phyloP scores from a whole-genome alignment of 1,284 basidiomycete species.

The Cystobasidiaceae sp. region DNA sequence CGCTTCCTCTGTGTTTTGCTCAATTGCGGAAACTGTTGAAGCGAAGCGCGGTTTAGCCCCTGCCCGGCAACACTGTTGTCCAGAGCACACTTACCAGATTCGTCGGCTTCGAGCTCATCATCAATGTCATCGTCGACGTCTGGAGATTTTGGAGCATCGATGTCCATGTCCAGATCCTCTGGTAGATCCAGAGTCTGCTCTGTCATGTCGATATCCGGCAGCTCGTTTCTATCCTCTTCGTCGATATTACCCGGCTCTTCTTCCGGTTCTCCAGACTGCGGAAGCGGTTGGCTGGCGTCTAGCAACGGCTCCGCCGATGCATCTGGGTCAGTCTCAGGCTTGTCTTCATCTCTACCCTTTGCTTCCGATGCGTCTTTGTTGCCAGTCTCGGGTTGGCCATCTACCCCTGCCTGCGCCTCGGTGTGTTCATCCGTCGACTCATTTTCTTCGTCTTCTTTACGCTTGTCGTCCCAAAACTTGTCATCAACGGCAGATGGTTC shows the following conservation, averaged over 20 bases:
- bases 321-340: slow-evolving; percentile 39
- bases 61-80: slow-evolving; percentile 19
- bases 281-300: neutral
- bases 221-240: slow-evolving; percentile 51
- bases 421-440: neutral
- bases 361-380: neutral
- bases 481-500: slow-evolving; percentile 88
- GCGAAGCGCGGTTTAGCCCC: too few species aligned
- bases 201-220: slow-evolving; percentile 54
- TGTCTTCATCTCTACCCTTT: slow-evolving; percentile 30
- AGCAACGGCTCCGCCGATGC: slow-evolving; percentile 36
- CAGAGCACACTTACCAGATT: slow-evolving; percentile 38
- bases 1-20: slow-evolving; percentile 40
- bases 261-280: slow-evolving; percentile 10
- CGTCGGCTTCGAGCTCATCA: slow-evolving; percentile 44
- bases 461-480: slow-evolving; percentile 79
- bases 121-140: slow-evolving; percentile 53
- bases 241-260: slow-evolving; percentile 44
- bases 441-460: slow-evolving; percentile 47
- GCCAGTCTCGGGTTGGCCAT: neutral
- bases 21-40: slow-evolving; percentile 25
- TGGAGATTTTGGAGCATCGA: slow-evolving; percentile 23
- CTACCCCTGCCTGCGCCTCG: neutral
- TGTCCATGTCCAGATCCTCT: slow-evolving; percentile 67
- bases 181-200: slow-evolving; percentile 73